Conservation (phyloP, 208 protist species). For the Vickermania ingenoplastis region DNA sequence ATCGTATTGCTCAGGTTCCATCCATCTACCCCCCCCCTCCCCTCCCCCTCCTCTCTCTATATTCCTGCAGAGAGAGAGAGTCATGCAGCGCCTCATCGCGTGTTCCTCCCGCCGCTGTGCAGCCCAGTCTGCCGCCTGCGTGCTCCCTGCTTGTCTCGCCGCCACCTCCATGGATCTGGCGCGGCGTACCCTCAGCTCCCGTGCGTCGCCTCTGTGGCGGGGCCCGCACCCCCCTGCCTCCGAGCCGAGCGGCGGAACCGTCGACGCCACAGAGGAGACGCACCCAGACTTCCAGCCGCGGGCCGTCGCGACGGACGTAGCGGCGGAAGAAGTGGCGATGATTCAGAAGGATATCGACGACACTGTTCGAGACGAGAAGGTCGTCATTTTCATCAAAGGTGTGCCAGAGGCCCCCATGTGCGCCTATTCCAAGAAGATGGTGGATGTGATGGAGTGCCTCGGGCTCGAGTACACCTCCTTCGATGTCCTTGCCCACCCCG, state of each 20-base stretch:
- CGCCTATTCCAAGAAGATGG: slow-evolving; percentile 91
- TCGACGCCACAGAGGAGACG: slow-evolving; percentile 63
- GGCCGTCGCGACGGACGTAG: slow-evolving; percentile 47
- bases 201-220: too few relatives aligned
- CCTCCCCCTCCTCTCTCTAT: too few relatives aligned
- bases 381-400: slow-evolving; percentile 97
- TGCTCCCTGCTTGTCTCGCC: too few relatives aligned
- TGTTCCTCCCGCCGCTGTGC: too few relatives aligned
- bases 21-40: too few relatives aligned
- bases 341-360: slow-evolving; percentile 87
- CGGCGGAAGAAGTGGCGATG: slow-evolving; percentile 67
- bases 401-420: slow-evolving; percentile 92
- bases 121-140: too few relatives aligned
- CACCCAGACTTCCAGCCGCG: slow-evolving; percentile 84
- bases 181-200: too few relatives aligned
- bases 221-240: too few relatives aligned
- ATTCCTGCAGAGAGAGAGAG: too few relatives aligned
- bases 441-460: slow-evolving; percentile 88
- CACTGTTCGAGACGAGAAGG: slow-evolving; percentile 80
- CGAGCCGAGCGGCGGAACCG: slow-evolving; percentile 25
- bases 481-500: slow-evolving; percentile 89
- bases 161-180: too few relatives aligned
- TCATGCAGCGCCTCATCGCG: too few relatives aligned
- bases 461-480: slow-evolving; percentile 89
- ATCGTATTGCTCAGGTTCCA: too few relatives aligned